Evolutionary conservation across 305 asterid genomes (phyloP).

Genomic region (Rubia occidens): DNA sequence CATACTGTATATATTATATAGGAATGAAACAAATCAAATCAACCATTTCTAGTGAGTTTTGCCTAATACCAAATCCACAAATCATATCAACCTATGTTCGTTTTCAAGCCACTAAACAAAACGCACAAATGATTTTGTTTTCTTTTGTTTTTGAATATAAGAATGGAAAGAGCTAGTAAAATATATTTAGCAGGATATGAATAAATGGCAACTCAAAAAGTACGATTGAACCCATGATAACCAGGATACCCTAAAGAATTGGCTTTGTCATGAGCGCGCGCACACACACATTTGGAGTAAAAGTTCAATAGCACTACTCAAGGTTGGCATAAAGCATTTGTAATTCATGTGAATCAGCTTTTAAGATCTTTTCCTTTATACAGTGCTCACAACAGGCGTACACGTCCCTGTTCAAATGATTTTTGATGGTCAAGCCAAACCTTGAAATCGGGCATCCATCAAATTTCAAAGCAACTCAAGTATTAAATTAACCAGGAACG

Average conservation of each 20-base stretch:
- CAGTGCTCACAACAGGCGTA: neutral
- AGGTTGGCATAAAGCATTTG: neutral
- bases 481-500: neutral
- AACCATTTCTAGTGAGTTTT: too few relatives aligned
- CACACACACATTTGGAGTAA: neutral
- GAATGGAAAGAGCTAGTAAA: too few relatives aligned
- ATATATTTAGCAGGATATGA: too few relatives aligned
- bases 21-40: too few relatives aligned
- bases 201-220: neutral
- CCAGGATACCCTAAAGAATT: neutral
- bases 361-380: neutral
- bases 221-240: neutral
- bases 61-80: too few relatives aligned
- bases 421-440: neutral
- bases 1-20: too few relatives aligned
- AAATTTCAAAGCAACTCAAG: neutral
- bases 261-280: neutral
- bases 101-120: too few relatives aligned
- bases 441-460: neutral
- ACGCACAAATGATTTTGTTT: too few relatives aligned
- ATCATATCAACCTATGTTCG: too few relatives aligned
- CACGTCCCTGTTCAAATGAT: neutral
- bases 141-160: too few relatives aligned
- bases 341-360: neutral
- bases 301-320: neutral